Evolutionary conservation across 225 moss, liverwort and hornwort species (phyloP).

Genomic region (Polytrichum formosum): DNA sequence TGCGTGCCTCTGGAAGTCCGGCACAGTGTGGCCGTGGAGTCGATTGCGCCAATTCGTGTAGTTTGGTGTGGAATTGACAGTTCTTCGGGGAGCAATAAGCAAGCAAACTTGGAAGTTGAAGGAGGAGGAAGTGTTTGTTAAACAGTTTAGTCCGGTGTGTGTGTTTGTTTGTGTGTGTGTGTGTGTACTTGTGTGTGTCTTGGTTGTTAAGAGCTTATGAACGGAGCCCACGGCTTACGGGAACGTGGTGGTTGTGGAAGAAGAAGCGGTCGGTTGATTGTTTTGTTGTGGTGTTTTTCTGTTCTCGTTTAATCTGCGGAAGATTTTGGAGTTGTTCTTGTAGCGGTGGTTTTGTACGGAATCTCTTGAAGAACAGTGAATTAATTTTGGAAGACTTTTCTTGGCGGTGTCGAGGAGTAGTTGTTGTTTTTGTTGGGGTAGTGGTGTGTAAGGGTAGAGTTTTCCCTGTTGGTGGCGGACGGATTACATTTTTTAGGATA

Average conservation of each 20-base stretch:
- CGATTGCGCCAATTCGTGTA: not conserved
- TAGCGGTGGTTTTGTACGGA: not conserved
- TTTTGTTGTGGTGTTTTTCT: not conserved
- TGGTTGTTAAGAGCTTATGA: not conserved
- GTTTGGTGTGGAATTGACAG: not conserved
- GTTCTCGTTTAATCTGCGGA: not conserved
- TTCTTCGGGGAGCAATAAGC: not conserved
- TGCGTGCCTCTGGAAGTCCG: not conserved
- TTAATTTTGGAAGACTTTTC: not conserved
- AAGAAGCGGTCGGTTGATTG: not conserved
- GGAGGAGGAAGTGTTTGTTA: not conserved
- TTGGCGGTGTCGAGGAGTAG: not conserved
- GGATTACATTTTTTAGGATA: not conserved
- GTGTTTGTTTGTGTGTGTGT: not conserved
- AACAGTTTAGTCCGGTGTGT: not conserved
- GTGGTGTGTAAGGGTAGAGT: too few species aligned
- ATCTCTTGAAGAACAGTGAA: not conserved
- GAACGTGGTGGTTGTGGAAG: slow-evolving; percentile 1
- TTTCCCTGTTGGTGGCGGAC: too few species aligned
- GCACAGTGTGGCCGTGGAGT: not conserved
- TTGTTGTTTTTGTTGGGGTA: not conserved
- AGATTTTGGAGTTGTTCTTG: not conserved
- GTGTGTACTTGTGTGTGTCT: too few species aligned
- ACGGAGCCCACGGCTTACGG: slow-evolving; percentile 5
- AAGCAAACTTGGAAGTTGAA: too few species aligned